Base-by-base conservation (phyloP, 2,329 filamentous ascomycete genomes). In the Penicillium janthinellum region DNA sequence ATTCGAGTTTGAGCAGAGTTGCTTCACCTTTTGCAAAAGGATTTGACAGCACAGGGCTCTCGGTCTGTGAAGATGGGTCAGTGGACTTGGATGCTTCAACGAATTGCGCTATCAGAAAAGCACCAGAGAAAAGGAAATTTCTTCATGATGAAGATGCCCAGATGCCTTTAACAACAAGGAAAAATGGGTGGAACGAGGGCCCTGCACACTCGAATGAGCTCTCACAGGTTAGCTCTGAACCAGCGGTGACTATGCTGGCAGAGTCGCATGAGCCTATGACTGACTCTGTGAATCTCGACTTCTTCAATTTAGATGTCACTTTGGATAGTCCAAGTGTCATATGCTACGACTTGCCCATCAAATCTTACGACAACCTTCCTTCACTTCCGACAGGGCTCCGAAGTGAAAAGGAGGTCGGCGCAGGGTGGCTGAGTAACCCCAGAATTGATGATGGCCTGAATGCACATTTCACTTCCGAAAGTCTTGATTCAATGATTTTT, bases 211-310 rank as follows among this genome's bases (percentile, higher is more conserved):
- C n/a, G 6, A 11, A 31, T 31, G 14, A 17, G 2, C 22, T 5
- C 5, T 25, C 15, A 8, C 14, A 47, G 22, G 6, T 31, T 15
- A n/a, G 14, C n/a, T 31, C n/a, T 31, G 15, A n/a, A 47, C 22
- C 44, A 15, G 10, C 1, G 25, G 4, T 31, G 15, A 25, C 14
- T n/a, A 47, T 1, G 12, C 25, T n/a, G 1, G 35, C 15, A 50
- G 5, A 47, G 14, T 12, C 28, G 34, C 11, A 12, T n/a, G 15
- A 10, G 15, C 20, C 5, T 28, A 34, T 31, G 22, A 42, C 15
- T 4, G 17, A 12, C 14, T 8, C 28, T 17, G 20, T 61, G 3
- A 61, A 61, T 37, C 59, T 59, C 15, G 52, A 61, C 39, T 61
- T 56, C 35, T 44, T 59, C 2, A 56, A 59, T 12, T 28, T 59